Conservation (phyloP, 257 asterid genomes). For the Scutellaria baicalensis region DNA sequence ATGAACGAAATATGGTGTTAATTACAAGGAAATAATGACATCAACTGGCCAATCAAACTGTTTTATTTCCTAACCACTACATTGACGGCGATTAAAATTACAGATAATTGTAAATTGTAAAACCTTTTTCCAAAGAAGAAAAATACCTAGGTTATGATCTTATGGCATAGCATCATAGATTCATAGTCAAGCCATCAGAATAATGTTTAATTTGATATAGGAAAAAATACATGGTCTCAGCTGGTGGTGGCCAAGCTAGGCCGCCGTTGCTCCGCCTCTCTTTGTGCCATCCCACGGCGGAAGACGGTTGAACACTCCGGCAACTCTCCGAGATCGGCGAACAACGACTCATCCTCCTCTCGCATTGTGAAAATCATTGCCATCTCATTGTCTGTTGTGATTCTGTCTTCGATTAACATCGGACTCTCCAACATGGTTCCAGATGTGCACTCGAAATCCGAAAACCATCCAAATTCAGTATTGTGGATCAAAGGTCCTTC, state of each 20-base stretch:
- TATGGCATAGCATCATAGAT: constrained; percentile 31
- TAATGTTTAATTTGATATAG: neutral
- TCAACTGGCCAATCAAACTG: constrained; percentile 23
- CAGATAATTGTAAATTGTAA: constrained; percentile 5
- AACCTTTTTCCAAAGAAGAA: constrained; percentile 2
- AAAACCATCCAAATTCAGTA: constrained; percentile 58
- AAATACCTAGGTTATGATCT: constrained; percentile 19
- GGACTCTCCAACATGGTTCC: constrained; percentile 56
- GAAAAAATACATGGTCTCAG: neutral
- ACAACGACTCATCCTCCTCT: constrained; percentile 74
- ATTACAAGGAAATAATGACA: constrained; percentile 48
- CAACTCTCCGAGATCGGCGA: constrained; percentile 84
- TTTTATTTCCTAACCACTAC: constrained; percentile 46
- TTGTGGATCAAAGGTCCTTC: constrained; percentile 17
- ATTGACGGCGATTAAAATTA: constrained; percentile 21
- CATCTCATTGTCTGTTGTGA: constrained; percentile 36
- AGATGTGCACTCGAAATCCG: constrained; percentile 49
- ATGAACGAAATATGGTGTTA: constrained; percentile 28
- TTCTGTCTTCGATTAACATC: constrained; percentile 32
- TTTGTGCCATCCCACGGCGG: constrained; percentile 53
- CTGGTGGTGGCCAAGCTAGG: constrained; percentile 44
- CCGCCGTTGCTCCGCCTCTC: constrained; percentile 46
- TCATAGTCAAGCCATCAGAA: constrained; percentile 14
- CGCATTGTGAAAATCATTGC: constrained; percentile 55
- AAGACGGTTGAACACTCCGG: constrained; percentile 90